Percentiles rank a stretch among this genome's conserved stretches.
Conservation (phyloP, 768 basidiomycete genomes). For the Termitomyces sp. region DNA sequence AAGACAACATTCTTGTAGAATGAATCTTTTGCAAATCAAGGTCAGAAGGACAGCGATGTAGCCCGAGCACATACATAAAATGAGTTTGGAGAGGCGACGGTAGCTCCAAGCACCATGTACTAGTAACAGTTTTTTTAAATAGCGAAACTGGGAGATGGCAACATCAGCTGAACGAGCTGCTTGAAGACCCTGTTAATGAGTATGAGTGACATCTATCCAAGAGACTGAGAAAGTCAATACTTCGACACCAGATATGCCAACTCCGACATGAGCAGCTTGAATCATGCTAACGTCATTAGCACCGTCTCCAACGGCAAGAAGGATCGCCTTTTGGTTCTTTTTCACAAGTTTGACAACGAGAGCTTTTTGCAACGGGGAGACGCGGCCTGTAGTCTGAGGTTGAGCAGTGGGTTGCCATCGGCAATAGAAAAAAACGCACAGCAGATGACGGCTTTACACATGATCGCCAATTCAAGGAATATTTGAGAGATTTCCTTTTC, state of each 20-base stretch:
- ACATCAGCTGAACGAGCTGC: slow-evolving; percentile 97
- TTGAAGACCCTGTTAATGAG: slow-evolving; percentile 73
- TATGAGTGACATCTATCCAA: neutral
- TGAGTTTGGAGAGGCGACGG: slow-evolving; percentile 88
- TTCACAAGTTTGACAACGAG: slow-evolving; percentile 98
- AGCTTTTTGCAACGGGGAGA: slow-evolving; percentile 96
- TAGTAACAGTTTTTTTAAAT: slow-evolving; percentile 86
- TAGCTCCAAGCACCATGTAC: slow-evolving; percentile 99
- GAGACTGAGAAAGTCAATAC: slow-evolving; percentile 29
- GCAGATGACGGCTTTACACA: slow-evolving; percentile 99
- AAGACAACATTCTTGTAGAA: slow-evolving; percentile 99
- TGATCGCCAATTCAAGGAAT: slow-evolving; percentile 91
- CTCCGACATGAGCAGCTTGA: slow-evolving; percentile 95
- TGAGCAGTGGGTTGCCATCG: neutral
- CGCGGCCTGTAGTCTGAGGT: slow-evolving; percentile 59
- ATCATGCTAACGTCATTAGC: slow-evolving; percentile 99
- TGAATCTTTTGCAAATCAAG: slow-evolving; percentile 52
- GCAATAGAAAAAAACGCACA: slow-evolving; percentile 48
- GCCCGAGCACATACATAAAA: slow-evolving; percentile 69
- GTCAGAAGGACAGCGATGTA: slow-evolving; percentile 1
- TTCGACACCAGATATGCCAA: slow-evolving; percentile 97
- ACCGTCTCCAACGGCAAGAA: slow-evolving; percentile 97
- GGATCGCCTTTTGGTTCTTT: slow-evolving; percentile 87
- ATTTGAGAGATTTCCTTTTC: slow-evolving; percentile 88
- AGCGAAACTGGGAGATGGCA: slow-evolving; percentile 97